Conservation (phyloP, 345 rosid genomes). For the Dipteronia sinensis region DNA sequence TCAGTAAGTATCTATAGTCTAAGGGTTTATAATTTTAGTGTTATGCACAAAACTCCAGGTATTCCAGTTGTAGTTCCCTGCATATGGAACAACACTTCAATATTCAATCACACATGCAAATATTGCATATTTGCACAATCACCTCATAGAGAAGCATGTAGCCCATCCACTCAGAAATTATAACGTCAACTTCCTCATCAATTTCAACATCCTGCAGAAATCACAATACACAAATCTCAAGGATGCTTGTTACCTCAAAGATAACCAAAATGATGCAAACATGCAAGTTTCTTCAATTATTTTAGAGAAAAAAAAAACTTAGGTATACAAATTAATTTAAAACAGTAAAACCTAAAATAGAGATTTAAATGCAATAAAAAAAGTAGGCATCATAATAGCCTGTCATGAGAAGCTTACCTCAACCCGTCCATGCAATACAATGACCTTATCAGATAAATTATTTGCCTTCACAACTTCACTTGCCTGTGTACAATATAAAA, state of each 20-base stretch:
- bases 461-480: constrained; percentile 97
- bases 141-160: constrained; percentile 99
- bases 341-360: neutral
- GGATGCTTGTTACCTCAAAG: neutral
- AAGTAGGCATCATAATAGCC: constrained; percentile 8
- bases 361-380: neutral
- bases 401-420: constrained; percentile 61
- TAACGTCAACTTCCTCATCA: constrained; percentile 92
- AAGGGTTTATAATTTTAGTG: neutral
- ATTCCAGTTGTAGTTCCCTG: neutral
- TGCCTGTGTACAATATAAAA: constrained; percentile 56
- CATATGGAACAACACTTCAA: neutral
- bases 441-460: constrained; percentile 72
- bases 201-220: constrained; percentile 87
- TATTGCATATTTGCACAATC: constrained; percentile 29
- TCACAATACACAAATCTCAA: constrained; percentile 10
- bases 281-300: neutral
- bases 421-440: constrained; percentile 91
- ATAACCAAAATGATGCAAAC: neutral
- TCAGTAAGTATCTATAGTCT: neutral
- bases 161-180: constrained; percentile 99
- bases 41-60: neutral
- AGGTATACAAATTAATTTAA: neutral
- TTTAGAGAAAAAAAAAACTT: neutral
- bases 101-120: constrained; percentile 19